Conservation (phyloP, 768 basidiomycete species). For the Termitomyces sp. region DNA sequence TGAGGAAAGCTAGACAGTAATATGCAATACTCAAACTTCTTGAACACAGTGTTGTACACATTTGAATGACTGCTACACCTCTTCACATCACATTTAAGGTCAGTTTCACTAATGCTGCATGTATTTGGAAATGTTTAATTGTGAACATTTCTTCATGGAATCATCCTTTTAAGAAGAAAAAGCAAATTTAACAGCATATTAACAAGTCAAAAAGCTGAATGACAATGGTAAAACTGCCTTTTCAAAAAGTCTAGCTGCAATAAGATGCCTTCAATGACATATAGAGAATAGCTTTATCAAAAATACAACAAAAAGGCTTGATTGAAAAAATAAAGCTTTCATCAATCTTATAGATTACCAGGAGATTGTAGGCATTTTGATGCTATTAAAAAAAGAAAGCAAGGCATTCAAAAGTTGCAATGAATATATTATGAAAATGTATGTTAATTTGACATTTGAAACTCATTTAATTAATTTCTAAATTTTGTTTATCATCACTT, state of each 20-base stretch:
- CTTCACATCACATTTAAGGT: constrained; percentile 18
- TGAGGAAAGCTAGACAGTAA: too few relatives aligned
- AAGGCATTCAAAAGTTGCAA: not conserved
- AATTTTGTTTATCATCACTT: not conserved
- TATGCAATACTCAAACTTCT: too few relatives aligned
- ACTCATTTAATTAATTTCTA: not conserved
- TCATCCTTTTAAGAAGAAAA: not conserved
- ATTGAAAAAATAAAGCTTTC: not conserved
- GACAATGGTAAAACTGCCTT: not conserved
- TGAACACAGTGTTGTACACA: too few relatives aligned
- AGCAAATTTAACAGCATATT: not conserved
- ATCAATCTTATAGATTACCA: not conserved
- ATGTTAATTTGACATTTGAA: not conserved
- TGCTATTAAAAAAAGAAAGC: not conserved
- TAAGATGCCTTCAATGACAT: constrained; percentile 5
- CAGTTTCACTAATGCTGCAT: constrained; percentile 12
- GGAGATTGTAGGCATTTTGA: not conserved
- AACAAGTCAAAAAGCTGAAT: constrained; percentile 17
- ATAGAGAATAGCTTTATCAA: not conserved
- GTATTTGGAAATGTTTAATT: constrained; percentile 10
- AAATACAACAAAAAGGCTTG: not conserved
- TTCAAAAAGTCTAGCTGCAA: not conserved
- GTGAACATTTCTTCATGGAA: constrained; percentile 5
- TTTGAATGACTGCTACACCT: too few relatives aligned
- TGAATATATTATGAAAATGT: not conserved